phyloP scores from a whole-genome alignment of 768 basidiomycete genomes.

The Mycena filopes region DNA sequence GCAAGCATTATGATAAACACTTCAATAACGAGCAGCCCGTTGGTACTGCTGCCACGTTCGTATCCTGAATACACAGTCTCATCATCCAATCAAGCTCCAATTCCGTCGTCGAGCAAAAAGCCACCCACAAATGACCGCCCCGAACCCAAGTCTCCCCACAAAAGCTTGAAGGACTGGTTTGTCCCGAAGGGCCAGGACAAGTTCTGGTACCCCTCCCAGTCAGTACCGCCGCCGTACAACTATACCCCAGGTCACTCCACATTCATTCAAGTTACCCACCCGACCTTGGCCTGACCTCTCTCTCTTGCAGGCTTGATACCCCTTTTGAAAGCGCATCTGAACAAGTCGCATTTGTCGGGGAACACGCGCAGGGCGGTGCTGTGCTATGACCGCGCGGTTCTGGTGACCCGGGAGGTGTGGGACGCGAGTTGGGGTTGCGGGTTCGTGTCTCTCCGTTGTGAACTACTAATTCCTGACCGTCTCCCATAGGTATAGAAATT shows the following conservation, averaged over 20 bases:
- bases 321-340: conserved; percentile 66
- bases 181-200: conserved; percentile 51
- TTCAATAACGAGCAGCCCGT: conserved; percentile 36
- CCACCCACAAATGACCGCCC: conserved; percentile 2
- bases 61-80: conserved; percentile 11
- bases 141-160: conserved; percentile 4
- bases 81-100: background rate
- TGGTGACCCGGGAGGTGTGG: conserved; percentile 67
- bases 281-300: background rate
- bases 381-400: conserved; percentile 70
- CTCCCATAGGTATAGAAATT: conserved; percentile 78
- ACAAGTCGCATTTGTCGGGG: conserved; percentile 61
- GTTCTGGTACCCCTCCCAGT: conserved; percentile 72
- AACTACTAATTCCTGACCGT: conserved; percentile 2
- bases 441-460: conserved; percentile 46
- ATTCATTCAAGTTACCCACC: too few species aligned
- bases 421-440: conserved; percentile 82
- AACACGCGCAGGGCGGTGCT: conserved; percentile 66
- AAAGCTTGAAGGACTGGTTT: conserved; percentile 11
- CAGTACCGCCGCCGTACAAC: conserved; percentile 57
- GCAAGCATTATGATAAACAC: conserved; percentile 68
- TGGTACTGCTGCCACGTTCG: conserved; percentile 13
- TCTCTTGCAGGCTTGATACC: conserved; percentile 67
- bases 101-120: conserved; percentile 33
- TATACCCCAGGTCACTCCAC: conserved; percentile 67